Conservation (phyloP, 257 asterid genomes). For the Fraxinus anomala region DNA sequence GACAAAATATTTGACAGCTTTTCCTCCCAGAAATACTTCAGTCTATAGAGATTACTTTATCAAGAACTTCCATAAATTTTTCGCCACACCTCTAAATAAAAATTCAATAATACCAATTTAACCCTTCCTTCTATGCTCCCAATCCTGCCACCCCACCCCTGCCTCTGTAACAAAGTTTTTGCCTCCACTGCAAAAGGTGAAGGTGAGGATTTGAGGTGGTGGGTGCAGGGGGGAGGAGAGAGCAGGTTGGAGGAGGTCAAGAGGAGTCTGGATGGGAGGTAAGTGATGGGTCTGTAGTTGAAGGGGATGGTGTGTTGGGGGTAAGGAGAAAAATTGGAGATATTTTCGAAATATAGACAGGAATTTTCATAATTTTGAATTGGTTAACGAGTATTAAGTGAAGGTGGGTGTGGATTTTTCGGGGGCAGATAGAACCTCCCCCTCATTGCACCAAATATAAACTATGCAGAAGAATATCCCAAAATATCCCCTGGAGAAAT, state of each 20-base stretch:
- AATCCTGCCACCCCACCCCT: not conserved
- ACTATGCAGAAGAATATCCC: not conserved
- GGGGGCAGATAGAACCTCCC: not conserved
- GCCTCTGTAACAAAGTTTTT: not conserved
- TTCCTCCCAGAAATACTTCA: not conserved
- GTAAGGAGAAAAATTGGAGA: not conserved
- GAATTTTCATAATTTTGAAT: too few species aligned
- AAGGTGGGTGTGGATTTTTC: not conserved
- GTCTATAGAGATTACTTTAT: not conserved
- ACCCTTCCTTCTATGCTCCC: not conserved
- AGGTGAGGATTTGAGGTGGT: not conserved
- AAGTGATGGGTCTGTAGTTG: not conserved
- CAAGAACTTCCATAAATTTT: not conserved
- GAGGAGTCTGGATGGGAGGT: not conserved
- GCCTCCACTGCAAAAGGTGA: not conserved
- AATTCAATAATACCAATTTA: not conserved
- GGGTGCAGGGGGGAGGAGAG: not conserved
- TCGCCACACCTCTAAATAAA: not conserved
- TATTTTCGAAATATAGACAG: not conserved
- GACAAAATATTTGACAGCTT: not conserved
- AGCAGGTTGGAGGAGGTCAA: not conserved
- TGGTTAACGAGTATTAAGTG: not conserved
- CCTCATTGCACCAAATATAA: not conserved
- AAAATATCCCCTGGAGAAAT: not conserved
- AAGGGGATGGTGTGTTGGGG: not conserved